Evolutionary conservation across 495 filamentous ascomycete species (phyloP).

Genomic region (Neurospora terricola): DNA sequence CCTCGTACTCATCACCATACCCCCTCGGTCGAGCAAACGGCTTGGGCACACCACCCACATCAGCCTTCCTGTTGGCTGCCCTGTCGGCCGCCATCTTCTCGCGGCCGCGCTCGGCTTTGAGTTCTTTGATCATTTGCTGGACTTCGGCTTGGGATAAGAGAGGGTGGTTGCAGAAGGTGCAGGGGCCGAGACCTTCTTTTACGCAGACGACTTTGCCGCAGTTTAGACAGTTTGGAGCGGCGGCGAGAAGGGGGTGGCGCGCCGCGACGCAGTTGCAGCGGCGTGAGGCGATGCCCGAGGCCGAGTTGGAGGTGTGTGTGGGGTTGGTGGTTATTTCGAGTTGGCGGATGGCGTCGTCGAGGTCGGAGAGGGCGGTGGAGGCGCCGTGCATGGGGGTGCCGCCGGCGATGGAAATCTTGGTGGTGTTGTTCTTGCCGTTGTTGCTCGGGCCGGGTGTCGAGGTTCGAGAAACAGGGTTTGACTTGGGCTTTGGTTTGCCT

Average conservation of each 20-base stretch:
- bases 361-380: conserved; percentile 65
- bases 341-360: conserved; percentile 84
- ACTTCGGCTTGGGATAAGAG: conserved; percentile 63
- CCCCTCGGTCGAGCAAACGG: conserved; percentile 41
- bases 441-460: conserved; percentile 41
- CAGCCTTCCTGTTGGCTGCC: conserved; percentile 50
- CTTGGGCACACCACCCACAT: conserved; percentile 43
- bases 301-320: conserved; percentile 35
- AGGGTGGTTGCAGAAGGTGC: conserved; percentile 76
- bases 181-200: conserved; percentile 87
- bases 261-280: conserved; percentile 78
- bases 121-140: conserved; percentile 72
- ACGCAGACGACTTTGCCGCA: conserved; percentile 98
- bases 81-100: conserved; percentile 78
- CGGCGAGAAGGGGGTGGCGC: conserved; percentile 72
- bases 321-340: conserved; percentile 89
- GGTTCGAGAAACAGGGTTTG: conserved; percentile 41
- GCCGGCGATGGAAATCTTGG: conserved; percentile 56
- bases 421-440: conserved; percentile 2
- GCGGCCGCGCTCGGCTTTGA: conserved; percentile 75
- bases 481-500: conserved; percentile 52
- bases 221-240: conserved; percentile 82
- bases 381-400: conserved; percentile 68
- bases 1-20: conserved; percentile 15
- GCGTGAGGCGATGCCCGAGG: conserved; percentile 40